Base-by-base conservation (phyloP, 176 grass and related monocot species). In the Dactylis glomerata region DNA sequence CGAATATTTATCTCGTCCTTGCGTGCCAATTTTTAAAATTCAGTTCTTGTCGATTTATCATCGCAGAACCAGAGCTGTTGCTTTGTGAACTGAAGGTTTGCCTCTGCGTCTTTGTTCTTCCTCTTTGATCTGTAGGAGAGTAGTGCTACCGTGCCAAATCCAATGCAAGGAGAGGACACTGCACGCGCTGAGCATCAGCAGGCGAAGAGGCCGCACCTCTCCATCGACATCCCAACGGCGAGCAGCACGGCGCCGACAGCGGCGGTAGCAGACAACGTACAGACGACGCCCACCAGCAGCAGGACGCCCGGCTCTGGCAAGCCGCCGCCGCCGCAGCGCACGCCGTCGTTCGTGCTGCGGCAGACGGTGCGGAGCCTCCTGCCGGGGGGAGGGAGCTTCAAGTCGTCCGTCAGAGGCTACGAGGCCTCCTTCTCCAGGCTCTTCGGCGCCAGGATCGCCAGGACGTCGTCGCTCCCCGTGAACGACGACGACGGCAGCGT, bases 171-270 rank as follows among this genome's bases (percentile, higher is more conserved):
- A 0, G 73, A 62, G 2, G 28, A 22, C 12, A 64, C 54, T 6
- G 58, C 63, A 3, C 47, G 45, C 28, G 71, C 59, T 1, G 27
- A 16, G 52, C 71, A 52, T 8, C 69, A 84, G 73, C 71, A 37
- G 7, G 45, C 65, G 3, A 88, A 85, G 41, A 84, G 83, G 27
- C 78, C 93, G 0, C 89, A 95, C 22, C 87, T 94, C 75, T 89
- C 78, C 0, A 92, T 98, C 77, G 89, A 95, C 71, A 81, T 98
- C 44, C 91, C 87, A 1, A n/a, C 86, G 16, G n/a, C 55, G 89
- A 78, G 22, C 38, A 68, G 3, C 41, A 40, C 15, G 32, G 3
- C 49, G 12, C 54, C 83, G 8, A 80, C 85, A 2, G 28, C 82
- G 2, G 36, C 73, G 59, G 85, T 63, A 42, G 56, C 62, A 62